Conservation (phyloP, 208 protist species). For the Trypanosoma boissoni region DNA sequence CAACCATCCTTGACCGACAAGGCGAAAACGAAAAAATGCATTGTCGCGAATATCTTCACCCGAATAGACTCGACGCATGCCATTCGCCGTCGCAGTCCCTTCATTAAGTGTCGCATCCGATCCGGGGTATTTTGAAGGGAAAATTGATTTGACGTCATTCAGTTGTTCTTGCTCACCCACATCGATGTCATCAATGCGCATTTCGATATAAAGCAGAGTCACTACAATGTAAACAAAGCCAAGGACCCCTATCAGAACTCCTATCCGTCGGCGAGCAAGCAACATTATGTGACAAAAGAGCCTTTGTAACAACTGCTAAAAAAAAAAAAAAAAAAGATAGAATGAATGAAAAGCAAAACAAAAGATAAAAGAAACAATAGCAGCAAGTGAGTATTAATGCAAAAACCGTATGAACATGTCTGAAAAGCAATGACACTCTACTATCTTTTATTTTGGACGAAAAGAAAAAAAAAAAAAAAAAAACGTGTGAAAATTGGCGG, state of each 20-base stretch:
- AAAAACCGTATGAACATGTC: not conserved
- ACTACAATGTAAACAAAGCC: conserved; percentile 9
- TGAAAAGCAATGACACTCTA: not conserved
- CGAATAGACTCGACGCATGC: conserved; percentile 3
- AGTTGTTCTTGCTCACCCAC: too few relatives aligned
- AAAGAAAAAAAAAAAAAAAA: not conserved
- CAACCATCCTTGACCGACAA: conserved; percentile 5
- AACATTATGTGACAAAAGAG: conserved; percentile 1
- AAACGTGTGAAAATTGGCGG: not conserved
- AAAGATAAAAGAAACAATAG: conserved; percentile 11
- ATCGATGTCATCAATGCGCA: too few relatives aligned
- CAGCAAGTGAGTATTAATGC: not conserved
- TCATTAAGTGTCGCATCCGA: too few relatives aligned
- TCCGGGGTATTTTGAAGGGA: too few relatives aligned
- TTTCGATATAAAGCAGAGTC: too few relatives aligned
- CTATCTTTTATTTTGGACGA: not conserved
- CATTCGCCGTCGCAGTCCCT: too few relatives aligned
- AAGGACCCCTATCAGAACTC: conserved; percentile 3
- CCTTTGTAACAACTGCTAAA: not conserved
- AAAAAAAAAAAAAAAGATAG: conserved; percentile 16
- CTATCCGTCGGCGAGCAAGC: not conserved
- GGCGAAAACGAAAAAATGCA: conserved; percentile 15
- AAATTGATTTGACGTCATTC: too few relatives aligned
- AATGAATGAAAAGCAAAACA: conserved; percentile 2
- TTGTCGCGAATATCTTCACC: not conserved